Evolutionary conservation across 768 basidiomycete genomes (phyloP).

Genomic region (Hemileccinum rubropunctum): DNA sequence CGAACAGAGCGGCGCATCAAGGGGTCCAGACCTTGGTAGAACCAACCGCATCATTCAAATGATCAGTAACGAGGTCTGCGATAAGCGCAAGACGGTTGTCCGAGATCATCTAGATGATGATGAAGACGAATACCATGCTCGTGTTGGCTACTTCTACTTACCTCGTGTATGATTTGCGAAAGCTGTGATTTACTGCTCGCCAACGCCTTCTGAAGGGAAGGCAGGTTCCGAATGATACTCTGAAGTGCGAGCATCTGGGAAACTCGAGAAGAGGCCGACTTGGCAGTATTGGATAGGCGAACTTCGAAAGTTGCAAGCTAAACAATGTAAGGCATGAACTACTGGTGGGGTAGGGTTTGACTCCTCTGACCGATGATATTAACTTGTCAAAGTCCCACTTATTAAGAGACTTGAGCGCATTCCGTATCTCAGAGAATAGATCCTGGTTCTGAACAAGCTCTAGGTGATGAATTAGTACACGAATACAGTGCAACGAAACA

Average conservation of each 20-base stretch:
- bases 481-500: background rate
- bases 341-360: background rate
- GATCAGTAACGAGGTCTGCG: conserved; percentile 52
- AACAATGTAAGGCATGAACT: background rate
- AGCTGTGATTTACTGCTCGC: conserved; percentile 56
- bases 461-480: conserved; percentile 25
- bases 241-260: conserved; percentile 79
- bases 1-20: background rate
- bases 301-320: conserved; percentile 70
- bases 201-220: conserved; percentile 61
- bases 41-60: conserved; percentile 70
- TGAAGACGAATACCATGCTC: background rate
- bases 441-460: conserved; percentile 80
- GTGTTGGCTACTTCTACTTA: conserved; percentile 23
- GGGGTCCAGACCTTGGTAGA: conserved; percentile 51
- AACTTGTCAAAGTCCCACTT: conserved; percentile 89
- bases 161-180: conserved; percentile 59
- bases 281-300: conserved; percentile 49
- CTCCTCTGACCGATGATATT: conserved; percentile 55
- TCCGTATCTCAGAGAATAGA: conserved; percentile 61
- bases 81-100: conserved; percentile 71
- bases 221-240: conserved; percentile 65
- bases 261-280: conserved; percentile 66
- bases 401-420: conserved; percentile 67
- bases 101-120: conserved; percentile 55